Evolutionary conservation across 306 rosid species (phyloP).

Genomic region (apple (Malus domestica)): ASM211411v1 NC_041790.1:13399501-13400000

Average conservation of each 20-base stretch:
- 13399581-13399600: conserved; percentile 38
- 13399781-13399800: conserved; percentile 69
- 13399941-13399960: conserved; percentile 34
- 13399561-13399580: conserved; percentile 57
- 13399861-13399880: conserved; percentile 54
- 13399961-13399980: conserved; percentile 26
- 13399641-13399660: conserved; percentile 49
- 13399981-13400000: conserved; percentile 31
- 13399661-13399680: conserved; percentile 42
- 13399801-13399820: conserved; percentile 51
- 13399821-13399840: conserved; percentile 34
- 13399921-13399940: conserved; percentile 46
- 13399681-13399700: conserved; percentile 67
- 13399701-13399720: conserved; percentile 54
- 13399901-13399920: conserved; percentile 45
- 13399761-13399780: conserved; percentile 59
- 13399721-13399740: conserved; percentile 49
- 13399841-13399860: conserved; percentile 41
- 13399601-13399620: conserved; percentile 36
- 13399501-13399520: conserved; percentile 68
- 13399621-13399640: conserved; percentile 40
- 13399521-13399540: conserved; percentile 71
- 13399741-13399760: conserved; percentile 33
- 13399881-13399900: conserved; percentile 49
- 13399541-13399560: conserved; percentile 65